Evolutionary conservation across 2,329 filamentous ascomycete species (phyloP).

Genomic region (Xylaria hypoxylon): DNA sequence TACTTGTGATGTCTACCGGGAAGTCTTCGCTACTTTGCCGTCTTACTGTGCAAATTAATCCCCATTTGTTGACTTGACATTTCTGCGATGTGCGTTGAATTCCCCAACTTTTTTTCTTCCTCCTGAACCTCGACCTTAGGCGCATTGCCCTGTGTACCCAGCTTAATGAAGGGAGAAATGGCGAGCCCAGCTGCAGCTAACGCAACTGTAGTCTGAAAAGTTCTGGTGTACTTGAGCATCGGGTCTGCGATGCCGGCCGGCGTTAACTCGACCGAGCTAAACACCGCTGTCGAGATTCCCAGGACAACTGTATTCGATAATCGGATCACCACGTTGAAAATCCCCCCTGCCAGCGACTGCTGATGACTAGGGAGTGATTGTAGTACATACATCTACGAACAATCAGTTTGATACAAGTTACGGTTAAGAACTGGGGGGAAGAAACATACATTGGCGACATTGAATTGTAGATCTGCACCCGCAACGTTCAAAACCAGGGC

Average conservation of each 20-base stretch:
- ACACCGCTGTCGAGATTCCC: slow-evolving; percentile 71
- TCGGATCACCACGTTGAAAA: slow-evolving; percentile 75
- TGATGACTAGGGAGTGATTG: slow-evolving; percentile 71
- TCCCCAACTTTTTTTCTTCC: slow-evolving; percentile 26
- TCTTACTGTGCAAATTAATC: not conserved
- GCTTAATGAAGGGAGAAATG: slow-evolving; percentile 63
- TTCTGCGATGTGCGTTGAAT: slow-evolving; percentile 26
- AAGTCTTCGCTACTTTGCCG: not conserved
- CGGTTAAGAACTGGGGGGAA: not conserved
- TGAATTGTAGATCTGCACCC: slow-evolving; percentile 77
- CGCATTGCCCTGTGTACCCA: slow-evolving; percentile 63
- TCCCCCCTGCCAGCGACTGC: slow-evolving; percentile 74
- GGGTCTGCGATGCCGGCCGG: slow-evolving; percentile 52
- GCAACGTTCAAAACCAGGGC: slow-evolving; percentile 70
- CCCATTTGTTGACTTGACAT: slow-evolving; percentile 14
- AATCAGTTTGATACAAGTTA: slow-evolving; percentile 31
- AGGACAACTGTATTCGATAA: slow-evolving; percentile 70
- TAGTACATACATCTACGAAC: slow-evolving; percentile 73
- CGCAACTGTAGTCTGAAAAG: slow-evolving; percentile 62
- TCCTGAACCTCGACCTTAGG: slow-evolving; percentile 38
- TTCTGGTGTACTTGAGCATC: slow-evolving; percentile 62
- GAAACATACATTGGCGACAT: slow-evolving; percentile 72
- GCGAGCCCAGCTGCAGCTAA: slow-evolving; percentile 58
- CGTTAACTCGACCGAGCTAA: slow-evolving; percentile 59
- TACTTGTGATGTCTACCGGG: not conserved